These are phyloP conservation scores for Monosporozyma servazzii DNA, from an alignment of 805 yeast genomes.

Conservation along the genomic window DNA sequence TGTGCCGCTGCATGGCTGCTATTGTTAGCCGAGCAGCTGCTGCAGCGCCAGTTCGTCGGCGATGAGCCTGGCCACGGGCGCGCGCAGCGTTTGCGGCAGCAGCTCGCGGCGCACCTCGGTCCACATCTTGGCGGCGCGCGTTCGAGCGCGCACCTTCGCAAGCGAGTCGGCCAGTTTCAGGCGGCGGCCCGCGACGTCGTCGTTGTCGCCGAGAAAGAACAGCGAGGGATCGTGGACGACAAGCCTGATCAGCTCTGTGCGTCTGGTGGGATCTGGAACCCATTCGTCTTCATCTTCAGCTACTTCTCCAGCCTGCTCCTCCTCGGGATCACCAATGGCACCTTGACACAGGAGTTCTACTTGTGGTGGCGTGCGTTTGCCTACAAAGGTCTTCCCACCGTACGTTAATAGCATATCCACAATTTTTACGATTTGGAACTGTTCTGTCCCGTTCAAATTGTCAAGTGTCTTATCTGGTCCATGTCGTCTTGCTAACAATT, in stretches of 20 bases:
- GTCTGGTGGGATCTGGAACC: too few species aligned
- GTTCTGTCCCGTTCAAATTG: neutral
- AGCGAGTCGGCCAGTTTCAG: neutral
- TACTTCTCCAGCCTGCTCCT: too few species aligned
- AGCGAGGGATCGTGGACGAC: neutral
- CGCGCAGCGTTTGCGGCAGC: neutral
- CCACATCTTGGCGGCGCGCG: neutral
- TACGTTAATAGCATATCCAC: neutral
- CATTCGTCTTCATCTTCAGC: too few species aligned
- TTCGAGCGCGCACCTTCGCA: neutral
- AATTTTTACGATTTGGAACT: neutral
- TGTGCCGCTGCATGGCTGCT: too few species aligned
- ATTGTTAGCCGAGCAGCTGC: too few species aligned
- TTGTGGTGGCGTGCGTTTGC: neutral
- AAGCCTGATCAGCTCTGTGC: neutral
- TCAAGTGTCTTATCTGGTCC: neutral
- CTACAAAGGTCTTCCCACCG: neutral
- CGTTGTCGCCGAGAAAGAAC: neutral
- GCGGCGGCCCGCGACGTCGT: neutral
- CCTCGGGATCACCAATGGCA: neutral
- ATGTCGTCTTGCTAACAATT: neutral
- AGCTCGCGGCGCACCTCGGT: neutral
- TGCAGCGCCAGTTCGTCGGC: too few species aligned
- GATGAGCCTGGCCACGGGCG: neutral
- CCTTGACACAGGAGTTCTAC: neutral